These are phyloP conservation scores for Metschnikowia vanudenii DNA, from an alignment of 805 yeast species.

Conservation along the genomic window DNA sequence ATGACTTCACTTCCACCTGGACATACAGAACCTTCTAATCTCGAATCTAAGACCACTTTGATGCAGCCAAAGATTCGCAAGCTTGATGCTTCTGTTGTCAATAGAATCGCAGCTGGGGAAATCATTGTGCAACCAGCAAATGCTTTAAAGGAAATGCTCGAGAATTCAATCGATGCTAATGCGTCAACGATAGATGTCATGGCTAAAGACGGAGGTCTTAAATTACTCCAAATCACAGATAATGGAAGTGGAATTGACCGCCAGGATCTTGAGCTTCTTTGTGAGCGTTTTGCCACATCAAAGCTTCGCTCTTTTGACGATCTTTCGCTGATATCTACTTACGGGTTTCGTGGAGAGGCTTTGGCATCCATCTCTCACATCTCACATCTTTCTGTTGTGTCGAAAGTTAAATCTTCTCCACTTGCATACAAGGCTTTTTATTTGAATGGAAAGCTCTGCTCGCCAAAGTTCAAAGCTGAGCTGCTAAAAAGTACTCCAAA, in stretches of 20 bases:
- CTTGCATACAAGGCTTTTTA: conserved; percentile 76
- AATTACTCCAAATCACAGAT: conserved; percentile 81
- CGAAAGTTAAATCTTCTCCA: conserved; percentile 58
- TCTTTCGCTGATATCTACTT: conserved; percentile 64
- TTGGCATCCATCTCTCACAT: conserved; percentile 91
- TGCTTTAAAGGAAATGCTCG: conserved; percentile 89
- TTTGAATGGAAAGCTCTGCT: conserved; percentile 59
- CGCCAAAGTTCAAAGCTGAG: conserved; percentile 36
- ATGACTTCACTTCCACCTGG: background rate
- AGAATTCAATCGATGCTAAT: conserved; percentile 87
- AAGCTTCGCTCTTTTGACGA: conserved; percentile 77
- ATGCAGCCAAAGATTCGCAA: conserved; percentile 20
- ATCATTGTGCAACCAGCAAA: conserved; percentile 91
- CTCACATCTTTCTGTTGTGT: conserved; percentile 73
- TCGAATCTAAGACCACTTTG: background rate
- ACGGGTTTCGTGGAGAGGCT: conserved; percentile 97
- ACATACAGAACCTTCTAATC: background rate
- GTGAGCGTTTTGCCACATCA: conserved; percentile 91
- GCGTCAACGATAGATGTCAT: conserved; percentile 71
- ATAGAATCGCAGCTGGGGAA: conserved; percentile 96
- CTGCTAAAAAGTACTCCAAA: conserved; percentile 47
- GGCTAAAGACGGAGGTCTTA: conserved; percentile 91
- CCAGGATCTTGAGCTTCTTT: conserved; percentile 74
- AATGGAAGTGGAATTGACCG: conserved; percentile 80
- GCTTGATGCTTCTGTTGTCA: conserved; percentile 72